Base-by-base conservation (phyloP, 768 basidiomycete species). In the Cyathus striatus region DNA sequence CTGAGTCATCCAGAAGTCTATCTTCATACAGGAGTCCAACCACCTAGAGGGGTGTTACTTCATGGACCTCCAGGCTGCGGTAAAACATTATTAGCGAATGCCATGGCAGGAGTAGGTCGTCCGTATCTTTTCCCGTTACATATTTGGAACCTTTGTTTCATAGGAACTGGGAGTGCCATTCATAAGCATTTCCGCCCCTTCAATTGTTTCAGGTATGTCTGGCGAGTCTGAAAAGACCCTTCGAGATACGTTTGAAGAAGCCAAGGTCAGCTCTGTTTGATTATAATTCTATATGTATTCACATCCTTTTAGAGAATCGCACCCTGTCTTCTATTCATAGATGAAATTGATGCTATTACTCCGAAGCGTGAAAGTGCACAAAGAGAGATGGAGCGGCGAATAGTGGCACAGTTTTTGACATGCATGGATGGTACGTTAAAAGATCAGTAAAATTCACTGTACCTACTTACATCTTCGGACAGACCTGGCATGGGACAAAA, bases 1-100 rank as follows among this genome's bases (percentile, higher is more conserved):
- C 65, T 99, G 1, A 82, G 83, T 41, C 94, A 97, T 64, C 96
- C 96, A 0, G 96, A 99, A 60, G 81, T 99, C 5, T 98, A 97
- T 65, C 64, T 90, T 4, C 86, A 93, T 50, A 94, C 92, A 0
- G 95, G 96, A 2, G 86, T 96, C 2, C 85, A 89, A 49, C 86
- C 94, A 3, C 93, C 95, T 1, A 68, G 94, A 37, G 96, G 96
- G 9, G 91, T 99, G 0, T 62, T 99, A 17, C 62, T 99, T 6
- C 89, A 97, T 61, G 96, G 96, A 1, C 95, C 96, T 4, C 93
- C 95, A 0, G 96, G 95, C 12, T 97, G 94, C 54, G 96, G 96
- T 4, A 99, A 99, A 66, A 98, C 96, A 0, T 63, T 95, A 49
- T 64, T 98, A 16, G 95, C 94, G 12, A 86, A 93, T 59, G 96